Conservation (phyloP, 768 basidiomycete genomes). For the Lactarius quietus region DNA sequence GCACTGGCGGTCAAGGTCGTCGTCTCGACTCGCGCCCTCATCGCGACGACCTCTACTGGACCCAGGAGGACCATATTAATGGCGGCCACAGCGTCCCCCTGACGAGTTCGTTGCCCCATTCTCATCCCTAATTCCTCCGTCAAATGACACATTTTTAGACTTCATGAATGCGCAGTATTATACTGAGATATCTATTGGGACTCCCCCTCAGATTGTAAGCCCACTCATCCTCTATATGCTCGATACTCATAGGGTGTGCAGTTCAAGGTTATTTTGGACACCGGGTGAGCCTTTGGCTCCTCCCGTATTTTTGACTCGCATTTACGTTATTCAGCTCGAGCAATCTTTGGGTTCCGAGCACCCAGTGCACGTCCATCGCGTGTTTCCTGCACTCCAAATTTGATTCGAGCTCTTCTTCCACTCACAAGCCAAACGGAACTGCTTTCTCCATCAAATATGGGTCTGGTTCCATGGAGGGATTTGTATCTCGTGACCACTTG, state of each 20-base stretch:
- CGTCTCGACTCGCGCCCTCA: conserved; percentile 44
- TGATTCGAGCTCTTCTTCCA: conserved; percentile 69
- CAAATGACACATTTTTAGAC: conserved; percentile 48
- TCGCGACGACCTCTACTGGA: conserved; percentile 67
- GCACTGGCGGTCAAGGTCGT: conserved; percentile 71
- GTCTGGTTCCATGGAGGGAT: conserved; percentile 95
- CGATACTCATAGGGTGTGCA: conserved; percentile 29
- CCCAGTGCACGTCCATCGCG: conserved; percentile 78
- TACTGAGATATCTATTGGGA: conserved; percentile 79
- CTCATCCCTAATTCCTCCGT: background rate
- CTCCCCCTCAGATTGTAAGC: conserved; percentile 75
- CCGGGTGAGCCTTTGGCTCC: conserved; percentile 50
- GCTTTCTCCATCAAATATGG: conserved; percentile 92
- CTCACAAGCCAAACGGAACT: conserved; percentile 88
- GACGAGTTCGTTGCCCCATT: conserved; percentile 56
- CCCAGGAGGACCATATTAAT: conserved; percentile 62
- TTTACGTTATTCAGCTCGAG: conserved; percentile 54
- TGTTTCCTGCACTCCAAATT: conserved; percentile 96
- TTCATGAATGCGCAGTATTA: conserved; percentile 99
- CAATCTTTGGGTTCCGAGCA: conserved; percentile 93
- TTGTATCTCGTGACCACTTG: conserved; percentile 80
- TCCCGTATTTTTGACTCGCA: background rate
- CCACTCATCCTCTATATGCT: background rate
- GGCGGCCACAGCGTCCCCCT: conserved; percentile 88
- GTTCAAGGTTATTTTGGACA: conserved; percentile 96